Conservation (phyloP, 2,329 filamentous ascomycete species). For the Xylaria polymorpha region DNA sequence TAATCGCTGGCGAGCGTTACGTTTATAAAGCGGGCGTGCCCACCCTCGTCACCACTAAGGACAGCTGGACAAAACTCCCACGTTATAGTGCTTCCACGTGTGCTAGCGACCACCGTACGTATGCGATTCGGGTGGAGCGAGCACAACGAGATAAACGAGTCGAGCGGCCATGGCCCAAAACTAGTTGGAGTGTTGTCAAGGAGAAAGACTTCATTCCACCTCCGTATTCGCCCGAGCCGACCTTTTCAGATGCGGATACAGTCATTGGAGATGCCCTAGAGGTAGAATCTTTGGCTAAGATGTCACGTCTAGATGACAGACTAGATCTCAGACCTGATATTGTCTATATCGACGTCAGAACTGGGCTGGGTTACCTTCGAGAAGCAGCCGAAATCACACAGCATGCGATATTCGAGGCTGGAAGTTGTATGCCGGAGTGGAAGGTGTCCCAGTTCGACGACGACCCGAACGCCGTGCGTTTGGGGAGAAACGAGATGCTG, state of each 20-base stretch:
- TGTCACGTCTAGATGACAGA: not conserved
- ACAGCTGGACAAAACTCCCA: not conserved
- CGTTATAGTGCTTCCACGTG: not conserved
- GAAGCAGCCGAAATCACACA: conserved; percentile 8
- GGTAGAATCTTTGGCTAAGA: not conserved
- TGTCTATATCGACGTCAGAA: not conserved
- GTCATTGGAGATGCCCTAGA: too few species aligned
- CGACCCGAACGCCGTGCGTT: not conserved
- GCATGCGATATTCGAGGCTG: conserved; percentile 3
- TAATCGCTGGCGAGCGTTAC: not conserved
- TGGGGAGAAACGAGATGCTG: conserved; percentile 20
- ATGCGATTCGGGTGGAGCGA: too few species aligned
- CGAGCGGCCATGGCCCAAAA: too few species aligned
- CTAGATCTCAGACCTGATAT: accelerated
- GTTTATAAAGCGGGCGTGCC: not conserved
- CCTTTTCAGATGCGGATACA: too few species aligned
- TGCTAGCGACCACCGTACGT: not conserved
- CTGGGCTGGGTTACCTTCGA: not conserved
- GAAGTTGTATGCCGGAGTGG: not conserved
- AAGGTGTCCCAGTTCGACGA: not conserved
- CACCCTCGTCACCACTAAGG: not conserved
- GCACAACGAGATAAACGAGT: too few species aligned
- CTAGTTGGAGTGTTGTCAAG: too few species aligned
- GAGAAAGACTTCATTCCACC: too few species aligned
- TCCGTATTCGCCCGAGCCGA: not conserved